These are phyloP conservation scores for Discostella pseudostelligera DNA, from an alignment of 108 stramenopile species.

Conservation along the genomic window DNA sequence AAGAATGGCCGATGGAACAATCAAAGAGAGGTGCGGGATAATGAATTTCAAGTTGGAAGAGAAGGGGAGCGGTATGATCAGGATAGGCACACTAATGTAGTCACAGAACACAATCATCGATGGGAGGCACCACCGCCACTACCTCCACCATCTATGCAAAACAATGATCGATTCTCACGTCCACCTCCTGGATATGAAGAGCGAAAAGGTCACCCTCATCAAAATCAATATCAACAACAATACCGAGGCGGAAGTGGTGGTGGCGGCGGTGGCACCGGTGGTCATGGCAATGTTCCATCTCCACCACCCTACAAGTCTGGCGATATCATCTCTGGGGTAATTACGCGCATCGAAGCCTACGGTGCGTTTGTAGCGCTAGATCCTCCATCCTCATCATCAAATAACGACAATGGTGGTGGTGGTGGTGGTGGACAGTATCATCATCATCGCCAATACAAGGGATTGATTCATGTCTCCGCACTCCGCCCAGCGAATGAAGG, in stretches of 20 bases:
- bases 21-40: background rate
- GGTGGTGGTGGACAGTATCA: background rate
- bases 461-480: constrained; percentile 67
- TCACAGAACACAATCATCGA: background rate
- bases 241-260: background rate
- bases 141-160: background rate
- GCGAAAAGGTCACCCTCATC: background rate
- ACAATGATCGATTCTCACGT: background rate
- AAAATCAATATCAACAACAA: constrained; percentile 5
- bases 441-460: constrained; percentile 25
- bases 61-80: too few relatives aligned
- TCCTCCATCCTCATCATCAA: constrained; percentile 2
- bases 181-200: constrained; percentile 1
- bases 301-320: constrained; percentile 39
- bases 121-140: constrained; percentile 5
- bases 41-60: too few relatives aligned
- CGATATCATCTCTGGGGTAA: constrained; percentile 54
- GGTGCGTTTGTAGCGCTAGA: constrained; percentile 74
- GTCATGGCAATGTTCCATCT: constrained; percentile 1
- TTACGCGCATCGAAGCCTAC: constrained; percentile 73
- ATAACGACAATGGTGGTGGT: constrained; percentile 2
- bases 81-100: too few relatives aligned
- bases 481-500: constrained; percentile 57
- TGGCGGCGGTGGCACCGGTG: background rate
- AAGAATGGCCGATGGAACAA: constrained; percentile 8